Evolutionary conservation across 1,284 basidiomycete species (phyloP).

Genomic region (Stygiomarasmius scandens): DNA sequence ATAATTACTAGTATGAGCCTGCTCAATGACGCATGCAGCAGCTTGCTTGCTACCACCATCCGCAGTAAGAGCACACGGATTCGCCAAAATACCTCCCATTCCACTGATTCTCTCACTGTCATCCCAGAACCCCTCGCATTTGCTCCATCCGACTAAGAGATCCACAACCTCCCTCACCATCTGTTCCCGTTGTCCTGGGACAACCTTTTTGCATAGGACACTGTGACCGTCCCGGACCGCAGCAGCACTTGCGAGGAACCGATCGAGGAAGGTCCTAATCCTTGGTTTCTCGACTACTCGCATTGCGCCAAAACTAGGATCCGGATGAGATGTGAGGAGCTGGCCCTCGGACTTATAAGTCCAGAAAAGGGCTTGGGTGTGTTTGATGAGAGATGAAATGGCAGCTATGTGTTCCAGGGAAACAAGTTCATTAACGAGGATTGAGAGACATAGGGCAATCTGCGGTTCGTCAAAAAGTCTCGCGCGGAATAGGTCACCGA

Average conservation of each 20-base stretch:
- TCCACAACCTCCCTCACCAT: conserved; percentile 5
- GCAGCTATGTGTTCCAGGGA: conserved; percentile 34
- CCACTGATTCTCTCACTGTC: not conserved
- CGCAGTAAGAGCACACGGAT: not conserved
- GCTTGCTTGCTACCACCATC: not conserved
- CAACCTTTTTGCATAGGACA: conserved; percentile 3
- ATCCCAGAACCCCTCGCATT: conserved; percentile 1
- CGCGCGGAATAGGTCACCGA: conserved; percentile 34
- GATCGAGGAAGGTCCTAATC: not conserved
- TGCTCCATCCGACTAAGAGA: conserved; percentile 1
- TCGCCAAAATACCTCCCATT: not conserved
- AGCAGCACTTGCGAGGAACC: not conserved
- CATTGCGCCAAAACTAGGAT: no score
- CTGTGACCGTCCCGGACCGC: conserved; percentile 3
- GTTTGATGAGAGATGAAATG: conserved; percentile 16
- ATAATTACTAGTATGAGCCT: no score
- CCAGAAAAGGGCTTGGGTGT: conserved; percentile 9
- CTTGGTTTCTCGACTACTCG: not conserved
- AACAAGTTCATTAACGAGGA: conserved; percentile 26
- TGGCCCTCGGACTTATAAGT: not conserved
- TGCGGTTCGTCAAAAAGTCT: conserved; percentile 25
- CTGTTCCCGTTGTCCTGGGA: conserved; percentile 1
- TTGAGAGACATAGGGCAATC: conserved; percentile 28
- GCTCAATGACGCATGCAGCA: no score
- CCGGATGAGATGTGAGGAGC: not conserved